Base-by-base conservation (phyloP, 2,329 filamentous ascomycete genomes). In the Xylariales sp. region DNA sequence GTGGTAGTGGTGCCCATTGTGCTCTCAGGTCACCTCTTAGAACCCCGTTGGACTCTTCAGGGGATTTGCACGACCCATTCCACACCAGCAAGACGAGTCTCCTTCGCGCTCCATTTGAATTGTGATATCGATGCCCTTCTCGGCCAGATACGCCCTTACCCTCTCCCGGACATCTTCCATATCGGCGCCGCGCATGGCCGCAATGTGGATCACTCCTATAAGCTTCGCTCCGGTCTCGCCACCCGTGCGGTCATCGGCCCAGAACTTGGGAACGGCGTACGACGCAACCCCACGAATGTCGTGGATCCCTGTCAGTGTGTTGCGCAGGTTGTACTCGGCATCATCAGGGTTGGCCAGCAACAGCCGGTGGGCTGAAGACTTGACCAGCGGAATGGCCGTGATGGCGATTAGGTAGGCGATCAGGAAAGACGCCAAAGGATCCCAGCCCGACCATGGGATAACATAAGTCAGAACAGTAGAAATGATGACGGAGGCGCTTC, bases 401-500 rank as follows among this genome's bases (percentile, higher is more conserved):
- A 85, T 76, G 59, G 96, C 90, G 48, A 98, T 98, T 32, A 98
- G 73, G 18, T 93, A 74, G 0, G 93, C 91, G 49, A 98, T 98
- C 42, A 96, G 74, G 59, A 90, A 94, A 0, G 91, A 96, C 0
- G 93, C 93, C 15, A 97, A 65, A 3, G 93, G 93, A 58, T 98
- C 93, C 80, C 91, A 98, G 17, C 91, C 88, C 6, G 88, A 78
- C 89, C 91, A 97, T 13, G 86, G 85, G 55, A 87, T 85, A 52
- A 88, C 82, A 55, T 94, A 84, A 1, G 94, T 95, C 16, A 97
- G 70, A 1, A 88, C 68, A 0, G 93, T 98, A 6, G 89, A 96
- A 23, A 89, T 79, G 44, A 98, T 95, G 33, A 98, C 93, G 1
- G 93, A 93, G 2, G 90, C 85, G 38, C 90, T 96, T 18, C 93